Evolutionary conservation across 352 stramenopile species (phyloP).

Genomic region (Phytopythium aichiense): DNA sequence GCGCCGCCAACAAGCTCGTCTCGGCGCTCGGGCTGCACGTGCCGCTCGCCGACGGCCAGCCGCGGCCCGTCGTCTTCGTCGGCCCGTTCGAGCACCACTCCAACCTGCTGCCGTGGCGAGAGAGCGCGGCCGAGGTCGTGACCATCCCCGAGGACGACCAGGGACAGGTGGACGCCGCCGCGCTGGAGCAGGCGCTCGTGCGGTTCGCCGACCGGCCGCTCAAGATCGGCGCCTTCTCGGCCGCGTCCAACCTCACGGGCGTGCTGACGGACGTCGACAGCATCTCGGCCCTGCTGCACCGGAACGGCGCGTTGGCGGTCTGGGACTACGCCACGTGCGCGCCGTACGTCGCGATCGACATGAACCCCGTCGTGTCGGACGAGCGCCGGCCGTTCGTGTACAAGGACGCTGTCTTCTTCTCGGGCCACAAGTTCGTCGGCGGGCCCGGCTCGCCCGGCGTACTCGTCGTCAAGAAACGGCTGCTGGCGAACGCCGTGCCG

Average conservation of each 20-base stretch:
- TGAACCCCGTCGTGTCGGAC: constrained; percentile 82
- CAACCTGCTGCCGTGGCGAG: constrained; percentile 96
- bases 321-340: constrained; percentile 97
- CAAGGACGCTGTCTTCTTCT: constrained; percentile 96
- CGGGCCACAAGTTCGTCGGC: constrained; percentile 96
- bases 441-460: constrained; percentile 92
- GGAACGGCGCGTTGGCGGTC: constrained; percentile 89
- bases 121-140: constrained; percentile 86
- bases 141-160: constrained; percentile 52
- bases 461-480: constrained; percentile 93
- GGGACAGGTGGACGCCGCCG: constrained; percentile 49
- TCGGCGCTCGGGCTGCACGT: constrained; percentile 50
- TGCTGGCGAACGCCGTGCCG: constrained; percentile 52
- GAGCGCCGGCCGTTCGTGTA: constrained; percentile 14
- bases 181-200: constrained; percentile 45
- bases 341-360: constrained; percentile 92
- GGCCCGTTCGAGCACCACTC: constrained; percentile 97
- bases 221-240: constrained; percentile 90
- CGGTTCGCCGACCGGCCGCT: constrained; percentile 48
- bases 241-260: constrained; percentile 95
- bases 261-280: constrained; percentile 85
- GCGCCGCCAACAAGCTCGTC: constrained; percentile 80
- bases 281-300: constrained; percentile 89
- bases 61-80: constrained; percentile 83
- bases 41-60: constrained; percentile 10